A percentile compares a stretch with the other conserved stretches of the same genome.
These are phyloP conservation scores for Rhizoctonia solani DNA, from an alignment of 1,284 basidiomycete species.

Conservation along the genomic window DNA sequence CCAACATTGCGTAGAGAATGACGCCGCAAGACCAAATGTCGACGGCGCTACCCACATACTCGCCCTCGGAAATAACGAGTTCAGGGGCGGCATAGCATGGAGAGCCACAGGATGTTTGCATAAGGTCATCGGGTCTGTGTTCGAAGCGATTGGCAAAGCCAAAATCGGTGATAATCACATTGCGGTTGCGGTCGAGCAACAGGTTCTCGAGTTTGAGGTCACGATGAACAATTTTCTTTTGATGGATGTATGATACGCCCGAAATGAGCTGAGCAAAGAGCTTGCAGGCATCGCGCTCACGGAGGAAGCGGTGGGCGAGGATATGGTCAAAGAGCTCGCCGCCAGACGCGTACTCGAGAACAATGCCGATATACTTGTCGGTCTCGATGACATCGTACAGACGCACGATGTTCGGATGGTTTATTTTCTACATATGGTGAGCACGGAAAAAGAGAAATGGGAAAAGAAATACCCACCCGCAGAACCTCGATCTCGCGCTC, in stretches of 20 bases:
- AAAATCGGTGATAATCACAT: slow-evolving; percentile 99
- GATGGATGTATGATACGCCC: slow-evolving; percentile 98
- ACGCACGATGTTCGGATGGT: slow-evolving; percentile 98
- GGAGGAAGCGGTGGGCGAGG: slow-evolving; percentile 94
- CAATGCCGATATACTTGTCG: slow-evolving; percentile 99
- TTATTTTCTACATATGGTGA: slow-evolving; percentile 66
- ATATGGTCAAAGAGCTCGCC: slow-evolving; percentile 99
- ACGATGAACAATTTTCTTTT: slow-evolving; percentile 98
- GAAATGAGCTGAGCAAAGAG: slow-evolving; percentile 98
- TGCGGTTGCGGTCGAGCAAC: slow-evolving; percentile 93
- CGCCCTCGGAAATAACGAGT: slow-evolving; percentile 96
- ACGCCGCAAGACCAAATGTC: slow-evolving; percentile 99
- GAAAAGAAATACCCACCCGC: slow-evolving; percentile 66
- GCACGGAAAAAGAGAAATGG: slow-evolving; percentile 29
- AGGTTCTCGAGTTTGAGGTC: slow-evolving; percentile 99
- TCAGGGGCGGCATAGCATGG: slow-evolving; percentile 99
- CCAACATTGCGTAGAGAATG: slow-evolving; percentile 98
- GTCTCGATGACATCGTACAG: slow-evolving; percentile 99
- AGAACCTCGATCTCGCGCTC: slow-evolving; percentile 98
- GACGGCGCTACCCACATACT: slow-evolving; percentile 97
- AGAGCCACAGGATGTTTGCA: slow-evolving; percentile 97
- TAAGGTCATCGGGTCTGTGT: slow-evolving; percentile 88
- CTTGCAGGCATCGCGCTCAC: slow-evolving; percentile 92
- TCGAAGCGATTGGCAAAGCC: slow-evolving; percentile 99
- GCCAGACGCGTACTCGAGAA: slow-evolving; percentile 97